These are phyloP conservation scores for Coffea eugenioides DNA, from an alignment of 257 asterid species.

Conservation along the genomic window DNA sequence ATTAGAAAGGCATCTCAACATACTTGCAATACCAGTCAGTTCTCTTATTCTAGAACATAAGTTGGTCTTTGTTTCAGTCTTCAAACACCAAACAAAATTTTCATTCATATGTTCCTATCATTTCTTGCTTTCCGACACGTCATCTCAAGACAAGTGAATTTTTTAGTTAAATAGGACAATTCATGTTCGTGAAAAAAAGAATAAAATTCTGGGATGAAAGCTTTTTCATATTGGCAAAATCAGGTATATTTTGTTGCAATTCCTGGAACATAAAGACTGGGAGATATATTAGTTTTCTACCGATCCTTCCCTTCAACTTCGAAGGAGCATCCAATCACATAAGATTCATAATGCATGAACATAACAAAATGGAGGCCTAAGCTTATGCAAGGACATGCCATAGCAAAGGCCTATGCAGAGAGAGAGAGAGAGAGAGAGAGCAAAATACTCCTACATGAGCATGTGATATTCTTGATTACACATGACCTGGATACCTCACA, in stretches of 20 bases:
- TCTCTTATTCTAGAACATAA: not conserved
- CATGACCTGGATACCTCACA: not conserved
- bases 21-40: not conserved
- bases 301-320: not conserved
- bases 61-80: not conserved
- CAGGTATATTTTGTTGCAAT: no score
- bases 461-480: not conserved
- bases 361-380: not conserved
- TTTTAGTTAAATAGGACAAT: not conserved
- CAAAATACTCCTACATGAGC: not conserved
- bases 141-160: not conserved
- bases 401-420: no score
- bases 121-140: not conserved
- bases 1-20: not conserved
- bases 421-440: not conserved
- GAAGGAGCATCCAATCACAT: not conserved
- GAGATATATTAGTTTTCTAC: not conserved
- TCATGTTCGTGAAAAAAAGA: not conserved
- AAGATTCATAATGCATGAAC: not conserved
- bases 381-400: not conserved
- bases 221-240: not conserved
- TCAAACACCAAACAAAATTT: not conserved
- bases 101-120: not conserved
- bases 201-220: not conserved
- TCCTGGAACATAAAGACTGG: not conserved